Percentiles rank a stretch among this genome's conserved stretches.
phyloP scores from a whole-genome alignment of 371 early-diverging fungal genomes.

The Mucor velutinosus region DNA sequence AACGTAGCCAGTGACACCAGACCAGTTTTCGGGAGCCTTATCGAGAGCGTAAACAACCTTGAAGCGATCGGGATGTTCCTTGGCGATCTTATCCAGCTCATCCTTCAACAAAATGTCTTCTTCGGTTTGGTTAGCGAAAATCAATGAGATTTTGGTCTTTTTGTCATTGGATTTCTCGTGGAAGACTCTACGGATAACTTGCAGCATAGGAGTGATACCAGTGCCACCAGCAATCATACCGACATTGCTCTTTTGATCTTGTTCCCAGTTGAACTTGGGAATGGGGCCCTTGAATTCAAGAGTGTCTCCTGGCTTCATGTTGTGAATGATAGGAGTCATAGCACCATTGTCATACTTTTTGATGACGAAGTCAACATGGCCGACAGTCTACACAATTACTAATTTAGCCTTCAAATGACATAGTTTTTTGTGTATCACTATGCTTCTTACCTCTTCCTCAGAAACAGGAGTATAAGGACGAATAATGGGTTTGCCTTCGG shows the following conservation, averaged over 20 bases:
- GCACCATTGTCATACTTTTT: constrained; percentile 76
- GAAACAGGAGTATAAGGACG: constrained; percentile 94
- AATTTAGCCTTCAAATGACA: constrained; percentile 2
- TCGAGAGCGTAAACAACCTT: constrained; percentile 84
- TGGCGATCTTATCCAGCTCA: constrained; percentile 73
- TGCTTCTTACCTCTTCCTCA: constrained; percentile 52
- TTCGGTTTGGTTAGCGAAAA: constrained; percentile 87
- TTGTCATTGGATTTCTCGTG: constrained; percentile 65
- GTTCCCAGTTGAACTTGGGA: constrained; percentile 77
- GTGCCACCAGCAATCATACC: constrained; percentile 92
- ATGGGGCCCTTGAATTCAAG: constrained; percentile 93
- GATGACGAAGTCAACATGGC: constrained; percentile 87
- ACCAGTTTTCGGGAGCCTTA: constrained; percentile 67
- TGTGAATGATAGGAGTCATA: constrained; percentile 79
- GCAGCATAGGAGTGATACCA: constrained; percentile 93
- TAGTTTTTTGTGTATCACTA: not conserved
- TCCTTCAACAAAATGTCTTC: constrained; percentile 84
- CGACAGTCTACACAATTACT: constrained; percentile 44
- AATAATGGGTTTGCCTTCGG: constrained; percentile 68
- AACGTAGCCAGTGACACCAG: constrained; percentile 72
- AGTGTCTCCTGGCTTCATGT: constrained; percentile 80
- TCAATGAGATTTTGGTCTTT: constrained; percentile 82
- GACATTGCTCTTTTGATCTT: constrained; percentile 76
- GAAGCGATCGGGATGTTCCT: constrained; percentile 76
- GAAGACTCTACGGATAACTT: constrained; percentile 73